Conservation (phyloP, 2,329 filamentous ascomycete species). For the Aaosphaeria pasadenensis region DNA sequence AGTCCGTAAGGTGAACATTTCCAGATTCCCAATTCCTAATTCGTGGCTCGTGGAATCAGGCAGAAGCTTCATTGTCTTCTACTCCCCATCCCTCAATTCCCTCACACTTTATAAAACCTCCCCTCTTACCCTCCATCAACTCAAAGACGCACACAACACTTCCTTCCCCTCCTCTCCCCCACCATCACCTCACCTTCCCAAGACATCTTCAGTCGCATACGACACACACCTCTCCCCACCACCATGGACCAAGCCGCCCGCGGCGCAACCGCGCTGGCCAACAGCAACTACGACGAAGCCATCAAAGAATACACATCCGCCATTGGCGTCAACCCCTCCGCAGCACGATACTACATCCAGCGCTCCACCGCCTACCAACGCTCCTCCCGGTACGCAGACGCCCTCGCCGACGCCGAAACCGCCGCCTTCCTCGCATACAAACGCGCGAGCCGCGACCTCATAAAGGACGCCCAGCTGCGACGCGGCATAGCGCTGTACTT, state of each 20-base stretch:
- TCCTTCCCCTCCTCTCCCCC: background rate
- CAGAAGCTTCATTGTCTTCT: too few species aligned
- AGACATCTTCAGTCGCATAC: too few species aligned
- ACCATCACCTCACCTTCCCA: background rate
- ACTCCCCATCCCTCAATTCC: background rate
- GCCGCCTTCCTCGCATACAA: slow-evolving; percentile 64
- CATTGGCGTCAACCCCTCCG: slow-evolving; percentile 61
- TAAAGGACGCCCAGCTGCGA: slow-evolving; percentile 78
- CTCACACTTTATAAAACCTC: background rate
- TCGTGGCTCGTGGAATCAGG: too few species aligned
- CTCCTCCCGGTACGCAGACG: slow-evolving; percentile 49
- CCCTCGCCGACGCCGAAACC: slow-evolving; percentile 46
- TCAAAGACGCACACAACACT: background rate
- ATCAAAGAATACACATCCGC: slow-evolving; percentile 64
- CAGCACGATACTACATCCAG: slow-evolving; percentile 76
- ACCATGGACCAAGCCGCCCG: slow-evolving; percentile 53
- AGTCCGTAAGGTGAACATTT: too few species aligned
- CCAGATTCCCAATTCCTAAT: too few species aligned
- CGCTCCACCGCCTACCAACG: slow-evolving; percentile 77
- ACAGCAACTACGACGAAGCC: slow-evolving; percentile 63
- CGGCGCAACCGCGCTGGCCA: slow-evolving; percentile 61
- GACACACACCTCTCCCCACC: slow-evolving; percentile 11
- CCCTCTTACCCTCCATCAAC: background rate
- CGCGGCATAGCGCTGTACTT: slow-evolving; percentile 72
- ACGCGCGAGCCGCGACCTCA: slow-evolving; percentile 71